Conservation (phyloP, 805 yeast species). For the Ogataea salicorniae region DNA sequence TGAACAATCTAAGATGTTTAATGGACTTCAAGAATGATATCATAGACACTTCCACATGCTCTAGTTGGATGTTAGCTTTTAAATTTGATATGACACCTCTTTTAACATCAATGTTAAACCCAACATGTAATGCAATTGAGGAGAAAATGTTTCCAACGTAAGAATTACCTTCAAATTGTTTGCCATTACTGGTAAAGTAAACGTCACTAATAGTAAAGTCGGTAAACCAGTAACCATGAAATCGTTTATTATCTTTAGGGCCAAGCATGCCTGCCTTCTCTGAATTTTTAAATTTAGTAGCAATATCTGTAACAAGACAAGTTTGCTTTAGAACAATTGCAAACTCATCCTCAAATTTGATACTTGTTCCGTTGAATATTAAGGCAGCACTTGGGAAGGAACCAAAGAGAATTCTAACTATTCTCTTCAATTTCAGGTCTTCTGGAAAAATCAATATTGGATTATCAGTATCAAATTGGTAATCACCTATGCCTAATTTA, state of each 20-base stretch:
- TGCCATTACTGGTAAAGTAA: background rate
- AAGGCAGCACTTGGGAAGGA: constrained; percentile 21
- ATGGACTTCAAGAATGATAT: constrained; percentile 10
- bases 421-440: constrained; percentile 6
- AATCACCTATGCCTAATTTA: background rate
- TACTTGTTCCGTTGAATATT: constrained; percentile 7
- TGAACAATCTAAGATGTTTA: background rate
- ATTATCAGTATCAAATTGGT: constrained; percentile 11
- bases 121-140: constrained; percentile 6
- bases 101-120: constrained; percentile 13
- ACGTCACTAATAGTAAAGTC: constrained; percentile 3
- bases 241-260: background rate
- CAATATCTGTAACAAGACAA: constrained; percentile 3
- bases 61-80: constrained; percentile 7
- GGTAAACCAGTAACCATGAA: constrained; percentile 4
- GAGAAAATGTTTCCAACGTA: background rate
- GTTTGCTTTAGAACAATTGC: background rate
- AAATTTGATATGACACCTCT: constrained; percentile 16
- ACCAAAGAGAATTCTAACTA: constrained; percentile 11
- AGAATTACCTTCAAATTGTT: background rate
- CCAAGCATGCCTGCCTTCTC: background rate
- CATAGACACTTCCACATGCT: constrained; percentile 14
- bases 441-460: constrained; percentile 17
- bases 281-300: constrained; percentile 2
- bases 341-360: constrained; percentile 1